phyloP scores from a whole-genome alignment of 176 grass and related monocot species.

The Elaeis guineensis region DNA sequence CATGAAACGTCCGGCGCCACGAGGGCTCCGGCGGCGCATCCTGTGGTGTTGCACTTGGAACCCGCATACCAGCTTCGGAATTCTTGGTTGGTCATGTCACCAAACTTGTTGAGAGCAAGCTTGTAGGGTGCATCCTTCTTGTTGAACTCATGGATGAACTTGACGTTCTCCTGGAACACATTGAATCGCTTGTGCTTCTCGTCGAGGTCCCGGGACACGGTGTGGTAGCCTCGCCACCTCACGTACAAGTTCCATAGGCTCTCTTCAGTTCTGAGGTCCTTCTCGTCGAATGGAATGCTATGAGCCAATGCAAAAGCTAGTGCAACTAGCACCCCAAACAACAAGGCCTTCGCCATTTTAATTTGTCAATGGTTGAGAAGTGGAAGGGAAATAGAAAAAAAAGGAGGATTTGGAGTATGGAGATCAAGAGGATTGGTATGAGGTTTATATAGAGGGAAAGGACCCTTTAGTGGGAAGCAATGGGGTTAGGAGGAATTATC shows the following conservation, averaged over 20 bases:
- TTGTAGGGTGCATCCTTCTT: slow-evolving; percentile 46
- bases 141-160: slow-evolving; percentile 73
- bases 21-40: not conserved
- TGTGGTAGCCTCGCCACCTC: slow-evolving; percentile 60
- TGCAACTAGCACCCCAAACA: slow-evolving; percentile 6
- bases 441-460: too few relatives aligned
- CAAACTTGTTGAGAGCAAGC: slow-evolving; percentile 73
- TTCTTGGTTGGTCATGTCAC: slow-evolving; percentile 52
- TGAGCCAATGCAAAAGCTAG: slow-evolving; percentile 2
- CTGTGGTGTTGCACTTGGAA: slow-evolving; percentile 30
- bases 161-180: slow-evolving; percentile 61
- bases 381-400: too few relatives aligned
- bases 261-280: slow-evolving; percentile 52
- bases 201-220: slow-evolving; percentile 29
- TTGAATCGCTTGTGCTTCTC: slow-evolving; percentile 59
- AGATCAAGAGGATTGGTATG: too few relatives aligned
- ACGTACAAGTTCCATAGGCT: slow-evolving; percentile 63
- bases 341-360: slow-evolving; percentile 9
- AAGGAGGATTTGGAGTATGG: too few relatives aligned
- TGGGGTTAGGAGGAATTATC: too few relatives aligned
- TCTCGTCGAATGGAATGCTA: slow-evolving; percentile 42
- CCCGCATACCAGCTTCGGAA: slow-evolving; percentile 43
- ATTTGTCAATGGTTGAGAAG: too few relatives aligned
- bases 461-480: too few relatives aligned
- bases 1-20: slow-evolving; percentile 35